A percentile compares a stretch with the other conserved stretches of the same genome.
Conservation (phyloP, 2,329 filamentous ascomycete species). For the Tolypocladium nubicola region DNA sequence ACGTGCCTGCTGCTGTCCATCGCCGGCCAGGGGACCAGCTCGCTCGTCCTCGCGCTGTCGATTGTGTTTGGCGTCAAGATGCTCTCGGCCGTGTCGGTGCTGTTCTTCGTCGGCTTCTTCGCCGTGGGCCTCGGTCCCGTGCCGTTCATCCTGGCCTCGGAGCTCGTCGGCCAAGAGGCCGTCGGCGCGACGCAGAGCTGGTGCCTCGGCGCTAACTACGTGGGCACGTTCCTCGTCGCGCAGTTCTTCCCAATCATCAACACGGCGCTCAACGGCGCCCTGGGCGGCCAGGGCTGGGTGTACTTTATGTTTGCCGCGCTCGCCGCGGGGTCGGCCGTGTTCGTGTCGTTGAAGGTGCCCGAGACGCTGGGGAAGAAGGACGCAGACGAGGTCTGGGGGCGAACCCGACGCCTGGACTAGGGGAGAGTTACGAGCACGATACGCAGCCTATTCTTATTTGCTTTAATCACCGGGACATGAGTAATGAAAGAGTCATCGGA, state of each 20-base stretch:
- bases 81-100: constrained; percentile 69
- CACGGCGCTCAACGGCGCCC: constrained; percentile 49
- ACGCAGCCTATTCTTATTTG: background rate
- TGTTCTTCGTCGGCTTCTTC: constrained; percentile 82
- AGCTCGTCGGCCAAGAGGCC: constrained; percentile 82
- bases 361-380: constrained; percentile 82
- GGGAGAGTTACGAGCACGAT: background rate
- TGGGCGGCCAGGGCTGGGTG: constrained; percentile 66
- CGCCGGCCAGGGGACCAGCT: constrained; percentile 70
- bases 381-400: constrained; percentile 85
- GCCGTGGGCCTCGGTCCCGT: constrained; percentile 86
- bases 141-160: constrained; percentile 86
- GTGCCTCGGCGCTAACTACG: constrained; percentile 77
- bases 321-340: constrained; percentile 57
- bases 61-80: constrained; percentile 64
- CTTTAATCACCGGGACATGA: no score
- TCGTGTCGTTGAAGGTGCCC: constrained; percentile 66
- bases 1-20: constrained; percentile 74
- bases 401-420: constrained; percentile 44
- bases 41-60: constrained; percentile 67
- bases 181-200: constrained; percentile 88
- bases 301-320: constrained; percentile 86
- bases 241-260: constrained; percentile 92
- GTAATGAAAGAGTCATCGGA: constrained; percentile 10
- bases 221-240: constrained; percentile 83